Evolutionary conservation across 2,329 filamentous ascomycete species (phyloP).

Genomic region (Pseudocercospora musae): DNA sequence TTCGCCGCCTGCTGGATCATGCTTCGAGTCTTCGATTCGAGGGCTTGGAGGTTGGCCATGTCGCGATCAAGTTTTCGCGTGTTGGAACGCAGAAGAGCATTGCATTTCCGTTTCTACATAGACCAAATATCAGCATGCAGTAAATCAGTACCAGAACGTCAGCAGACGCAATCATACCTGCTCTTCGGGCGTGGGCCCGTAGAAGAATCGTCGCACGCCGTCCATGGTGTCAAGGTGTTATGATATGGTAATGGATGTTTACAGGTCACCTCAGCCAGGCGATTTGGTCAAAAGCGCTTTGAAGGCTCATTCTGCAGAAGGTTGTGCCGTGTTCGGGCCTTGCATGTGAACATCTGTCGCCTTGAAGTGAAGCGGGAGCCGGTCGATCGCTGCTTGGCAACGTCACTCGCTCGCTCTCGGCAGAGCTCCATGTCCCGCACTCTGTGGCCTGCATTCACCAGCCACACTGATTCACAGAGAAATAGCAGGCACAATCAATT

Average conservation of each 20-base stretch:
- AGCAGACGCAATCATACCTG: conserved; percentile 60
- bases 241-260: background rate
- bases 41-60: conserved; percentile 71
- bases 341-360: background rate
- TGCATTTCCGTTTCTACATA: conserved; percentile 86
- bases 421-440: background rate
- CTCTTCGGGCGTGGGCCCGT: conserved; percentile 85
- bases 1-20: conserved; percentile 79
- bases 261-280: background rate
- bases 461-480: background rate
- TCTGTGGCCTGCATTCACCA: background rate
- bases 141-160: background rate
- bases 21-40: conserved; percentile 79
- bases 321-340: background rate
- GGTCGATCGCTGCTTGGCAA: background rate
- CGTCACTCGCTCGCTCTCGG: background rate
- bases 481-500: background rate
- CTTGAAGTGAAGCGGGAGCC: background rate
- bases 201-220: conserved; percentile 79
- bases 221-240: conserved; percentile 62
- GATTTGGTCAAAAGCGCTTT: background rate
- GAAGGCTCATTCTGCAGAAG: background rate
- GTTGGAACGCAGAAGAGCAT: conserved; percentile 81
- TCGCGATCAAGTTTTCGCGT: conserved; percentile 93
- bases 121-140: background rate